phyloP scores from a whole-genome alignment of 2,329 filamentous ascomycete species.

The Scedosporium dehoogii region DNA sequence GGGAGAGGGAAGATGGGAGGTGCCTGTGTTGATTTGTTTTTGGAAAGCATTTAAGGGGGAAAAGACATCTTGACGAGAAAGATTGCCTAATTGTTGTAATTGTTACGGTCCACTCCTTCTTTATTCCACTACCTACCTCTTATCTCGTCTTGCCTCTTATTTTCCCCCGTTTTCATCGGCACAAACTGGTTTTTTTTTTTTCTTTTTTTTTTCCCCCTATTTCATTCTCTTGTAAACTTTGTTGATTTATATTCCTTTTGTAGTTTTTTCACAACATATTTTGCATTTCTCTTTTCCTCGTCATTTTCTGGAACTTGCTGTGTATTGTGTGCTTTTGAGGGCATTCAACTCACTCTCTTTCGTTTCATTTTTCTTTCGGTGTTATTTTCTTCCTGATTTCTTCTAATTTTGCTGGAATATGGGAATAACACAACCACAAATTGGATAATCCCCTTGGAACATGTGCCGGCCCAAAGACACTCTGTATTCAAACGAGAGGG shows the following conservation, averaged over 20 bases:
- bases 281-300: constrained; percentile 12
- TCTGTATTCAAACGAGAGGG: background rate
- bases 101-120: constrained; percentile 17
- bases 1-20: background rate
- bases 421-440: background rate
- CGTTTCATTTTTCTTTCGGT: constrained; percentile 5
- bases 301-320: background rate
- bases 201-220: constrained; percentile 20
- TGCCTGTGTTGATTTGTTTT: constrained; percentile 4
- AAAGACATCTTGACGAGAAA: constrained; percentile 15
- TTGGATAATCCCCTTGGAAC: background rate
- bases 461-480: background rate
- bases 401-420: background rate
- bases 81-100: constrained; percentile 34
- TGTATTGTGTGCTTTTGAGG: background rate
- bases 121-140: constrained; percentile 12
- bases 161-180: constrained; percentile 10
- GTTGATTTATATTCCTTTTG: constrained; percentile 16
- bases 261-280: constrained; percentile 15
- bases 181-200: constrained; percentile 16
- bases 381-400: constrained; percentile 11
- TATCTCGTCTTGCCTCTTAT: constrained; percentile 9
- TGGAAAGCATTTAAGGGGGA: constrained; percentile 6
- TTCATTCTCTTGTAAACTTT: constrained; percentile 13
- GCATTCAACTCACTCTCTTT: background rate